A percentile compares a stretch with the other conserved stretches of the same genome.
Evolutionary conservation across 2,329 filamentous ascomycete species (phyloP).

Genomic region (Xylaria sp.): DNA sequence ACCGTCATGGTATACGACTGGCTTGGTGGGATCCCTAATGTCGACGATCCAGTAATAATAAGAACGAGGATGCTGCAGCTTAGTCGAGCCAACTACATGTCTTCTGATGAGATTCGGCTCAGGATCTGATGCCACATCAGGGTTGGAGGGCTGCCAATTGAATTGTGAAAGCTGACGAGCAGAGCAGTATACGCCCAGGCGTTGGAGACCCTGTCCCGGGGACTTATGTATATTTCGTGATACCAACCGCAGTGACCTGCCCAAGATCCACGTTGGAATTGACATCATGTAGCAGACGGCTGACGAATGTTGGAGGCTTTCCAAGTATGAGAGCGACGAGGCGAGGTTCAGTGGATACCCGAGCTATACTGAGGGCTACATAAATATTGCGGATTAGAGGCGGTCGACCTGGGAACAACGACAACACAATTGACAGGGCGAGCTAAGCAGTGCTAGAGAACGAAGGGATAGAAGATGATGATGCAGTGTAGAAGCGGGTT

Average conservation of each 20-base stretch:
- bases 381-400: not conserved
- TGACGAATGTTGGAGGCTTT: not conserved
- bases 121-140: too few species aligned
- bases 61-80: not conserved
- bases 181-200: not conserved
- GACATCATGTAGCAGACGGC: slow-evolving; percentile 8
- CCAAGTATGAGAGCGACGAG: not conserved
- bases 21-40: too few species aligned
- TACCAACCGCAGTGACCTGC: slow-evolving; percentile 5
- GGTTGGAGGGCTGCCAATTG: too few species aligned
- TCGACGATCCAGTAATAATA: not conserved
- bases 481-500: too few species aligned
- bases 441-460: too few species aligned
- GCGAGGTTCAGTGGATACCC: not conserved
- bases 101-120: too few species aligned
- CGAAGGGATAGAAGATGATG: too few species aligned
- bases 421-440: not conserved
- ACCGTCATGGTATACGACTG: not conserved
- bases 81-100: not conserved
- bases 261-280: not conserved
- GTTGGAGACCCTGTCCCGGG: not conserved
- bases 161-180: not conserved
- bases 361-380: not conserved
- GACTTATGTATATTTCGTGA: not conserved
- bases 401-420: not conserved